Evolutionary conservation across 2,329 filamentous ascomycete species (phyloP).

Genomic region (Dothideomycetes sp.): DNA sequence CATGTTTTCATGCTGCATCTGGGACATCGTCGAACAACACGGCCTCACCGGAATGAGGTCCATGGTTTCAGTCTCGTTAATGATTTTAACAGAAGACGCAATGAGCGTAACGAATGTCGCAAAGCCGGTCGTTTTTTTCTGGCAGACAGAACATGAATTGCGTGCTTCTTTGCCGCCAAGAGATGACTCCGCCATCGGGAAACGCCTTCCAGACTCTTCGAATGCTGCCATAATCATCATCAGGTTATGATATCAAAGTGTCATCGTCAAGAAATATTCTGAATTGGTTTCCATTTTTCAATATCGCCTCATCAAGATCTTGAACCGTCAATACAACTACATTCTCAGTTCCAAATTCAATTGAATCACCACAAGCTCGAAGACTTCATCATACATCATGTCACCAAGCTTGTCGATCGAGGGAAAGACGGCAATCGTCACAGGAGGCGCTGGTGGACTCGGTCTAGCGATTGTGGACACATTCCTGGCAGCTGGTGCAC

Average conservation of each 20-base stretch:
- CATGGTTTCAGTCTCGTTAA: no score
- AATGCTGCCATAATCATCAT: background rate
- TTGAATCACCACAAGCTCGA: background rate
- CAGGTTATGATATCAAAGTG: background rate
- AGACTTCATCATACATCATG: background rate
- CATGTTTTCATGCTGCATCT: no score
- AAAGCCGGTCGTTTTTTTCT: no score
- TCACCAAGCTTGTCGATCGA: background rate
- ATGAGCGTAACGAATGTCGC: no score
- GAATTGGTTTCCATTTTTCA: no score
- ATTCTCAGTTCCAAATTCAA: background rate
- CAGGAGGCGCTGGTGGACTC: slow-evolving; percentile 27
- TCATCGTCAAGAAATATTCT: background rate
- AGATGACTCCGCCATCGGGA: background rate
- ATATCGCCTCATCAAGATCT: no score
- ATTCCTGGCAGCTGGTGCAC: slow-evolving; percentile 26
- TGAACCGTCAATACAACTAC: no score
- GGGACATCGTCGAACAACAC: no score
- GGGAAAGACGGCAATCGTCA: slow-evolving; percentile 26
- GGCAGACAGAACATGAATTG: background rate
- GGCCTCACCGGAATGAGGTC: no score
- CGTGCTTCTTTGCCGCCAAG: background rate
- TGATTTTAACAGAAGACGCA: no score
- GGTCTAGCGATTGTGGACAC: slow-evolving; percentile 26
- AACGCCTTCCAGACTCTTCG: background rate